Percentiles rank a stretch among this genome's conserved stretches.
These are phyloP conservation scores for Corymbia calophylla DNA, from an alignment of 441 rosid genomes.

Conservation along the genomic window DNA sequence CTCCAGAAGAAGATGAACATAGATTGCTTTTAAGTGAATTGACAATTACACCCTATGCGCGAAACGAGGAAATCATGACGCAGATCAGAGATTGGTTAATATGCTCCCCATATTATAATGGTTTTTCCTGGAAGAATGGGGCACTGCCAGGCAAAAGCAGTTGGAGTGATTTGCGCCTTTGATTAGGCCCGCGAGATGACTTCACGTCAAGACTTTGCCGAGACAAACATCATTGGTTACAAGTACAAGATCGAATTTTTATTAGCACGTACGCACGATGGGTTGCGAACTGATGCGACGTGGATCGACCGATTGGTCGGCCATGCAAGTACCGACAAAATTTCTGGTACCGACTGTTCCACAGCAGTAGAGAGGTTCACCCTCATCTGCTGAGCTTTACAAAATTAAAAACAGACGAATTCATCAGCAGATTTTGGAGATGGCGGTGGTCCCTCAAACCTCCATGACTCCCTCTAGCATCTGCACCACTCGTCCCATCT, in stretches of 20 bases:
- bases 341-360: not conserved
- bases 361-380: not conserved
- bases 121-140: not conserved
- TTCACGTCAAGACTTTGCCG: not conserved
- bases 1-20: not conserved
- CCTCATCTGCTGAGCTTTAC: not conserved
- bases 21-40: not conserved
- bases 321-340: not conserved
- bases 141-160: too few relatives aligned
- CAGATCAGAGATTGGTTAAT: not conserved
- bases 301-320: not conserved
- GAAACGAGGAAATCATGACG: not conserved
- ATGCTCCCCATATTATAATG: not conserved
- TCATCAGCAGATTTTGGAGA: not conserved
- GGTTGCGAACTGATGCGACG: not conserved
- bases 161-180: not conserved
- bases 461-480: constrained; percentile 39
- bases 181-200: not conserved
- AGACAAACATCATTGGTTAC: not conserved
- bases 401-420: not conserved
- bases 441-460: not conserved
- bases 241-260: not conserved
- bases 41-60: not conserved
- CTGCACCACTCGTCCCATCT: constrained; percentile 65
- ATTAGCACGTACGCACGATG: not conserved